Evolutionary conservation across 1,139 yeast species (phyloP).

Genomic region (Trichomonascaceae sp.): DNA sequence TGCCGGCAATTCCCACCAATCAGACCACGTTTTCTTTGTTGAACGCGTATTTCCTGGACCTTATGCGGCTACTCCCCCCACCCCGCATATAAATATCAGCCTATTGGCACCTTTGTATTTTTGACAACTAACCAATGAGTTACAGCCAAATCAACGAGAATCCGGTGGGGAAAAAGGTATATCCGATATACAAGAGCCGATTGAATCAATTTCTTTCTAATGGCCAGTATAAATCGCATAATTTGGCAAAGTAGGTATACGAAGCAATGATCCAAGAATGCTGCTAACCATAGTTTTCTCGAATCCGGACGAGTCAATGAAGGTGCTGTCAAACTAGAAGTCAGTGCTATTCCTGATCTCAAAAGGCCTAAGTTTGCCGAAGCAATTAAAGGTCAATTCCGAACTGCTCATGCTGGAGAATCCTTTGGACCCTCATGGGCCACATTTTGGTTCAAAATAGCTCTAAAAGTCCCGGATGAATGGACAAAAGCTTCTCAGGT

Average conservation of each 20-base stretch:
- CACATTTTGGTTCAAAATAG: constrained; percentile 84
- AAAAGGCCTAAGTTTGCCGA: constrained; percentile 71
- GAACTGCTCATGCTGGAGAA: constrained; percentile 59
- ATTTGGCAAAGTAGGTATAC: constrained; percentile 54
- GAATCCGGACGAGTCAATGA: constrained; percentile 47
- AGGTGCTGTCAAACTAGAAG: constrained; percentile 45
- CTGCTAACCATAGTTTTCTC: constrained; percentile 36
- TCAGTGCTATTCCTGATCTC: constrained; percentile 58
- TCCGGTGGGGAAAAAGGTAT: constrained; percentile 82
- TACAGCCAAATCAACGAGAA: constrained; percentile 17
- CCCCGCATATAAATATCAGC: background rate
- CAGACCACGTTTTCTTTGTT: too few relatives aligned
- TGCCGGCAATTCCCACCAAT: too few relatives aligned
- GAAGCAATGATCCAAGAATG: too few relatives aligned
- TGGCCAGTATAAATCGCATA: constrained; percentile 64
- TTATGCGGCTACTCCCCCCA: background rate
- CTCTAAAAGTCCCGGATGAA: constrained; percentile 52
- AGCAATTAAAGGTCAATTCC: constrained; percentile 55
- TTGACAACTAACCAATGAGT: constrained; percentile 5
- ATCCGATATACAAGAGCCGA: constrained; percentile 68
- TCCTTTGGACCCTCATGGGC: constrained; percentile 96
- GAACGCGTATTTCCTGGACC: background rate
- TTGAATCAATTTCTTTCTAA: constrained; percentile 68
- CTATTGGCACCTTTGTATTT: background rate
- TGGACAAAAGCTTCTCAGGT: constrained; percentile 37